phyloP scores from a whole-genome alignment of 176 grass and related monocot species.

The Areca catechu region DNA sequence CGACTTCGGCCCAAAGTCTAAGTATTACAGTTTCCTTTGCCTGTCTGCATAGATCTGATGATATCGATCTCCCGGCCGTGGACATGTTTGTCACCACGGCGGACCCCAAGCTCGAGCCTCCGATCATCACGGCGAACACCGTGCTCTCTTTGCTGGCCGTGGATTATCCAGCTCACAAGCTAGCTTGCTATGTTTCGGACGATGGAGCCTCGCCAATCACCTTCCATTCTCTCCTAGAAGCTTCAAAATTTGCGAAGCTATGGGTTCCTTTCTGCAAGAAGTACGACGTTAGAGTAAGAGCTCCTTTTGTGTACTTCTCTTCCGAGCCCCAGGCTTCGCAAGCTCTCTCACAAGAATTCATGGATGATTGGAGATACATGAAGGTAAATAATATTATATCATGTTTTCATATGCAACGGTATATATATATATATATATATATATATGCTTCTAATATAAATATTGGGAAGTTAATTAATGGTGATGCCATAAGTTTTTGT shows the following conservation, averaged over 20 bases:
- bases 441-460: too few species aligned
- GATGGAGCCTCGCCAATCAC: constrained; percentile 39
- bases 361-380: background rate
- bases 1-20: too few species aligned
- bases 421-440: too few species aligned
- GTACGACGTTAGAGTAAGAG: constrained; percentile 16
- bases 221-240: constrained; percentile 29
- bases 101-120: constrained; percentile 39
- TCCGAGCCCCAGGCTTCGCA: background rate
- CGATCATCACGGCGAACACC: constrained; percentile 42
- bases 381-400: background rate
- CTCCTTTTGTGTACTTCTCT: constrained; percentile 40
- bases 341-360: background rate
- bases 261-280: constrained; percentile 55
- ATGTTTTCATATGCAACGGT: background rate
- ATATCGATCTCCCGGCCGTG: constrained; percentile 29
- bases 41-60: background rate
- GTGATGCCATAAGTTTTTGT: too few species aligned
- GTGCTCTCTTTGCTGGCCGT: constrained; percentile 50
- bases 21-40: too few species aligned
- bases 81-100: constrained; percentile 62
- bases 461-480: too few species aligned
- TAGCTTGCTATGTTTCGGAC: constrained; percentile 59
- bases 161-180: constrained; percentile 40
- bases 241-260: constrained; percentile 27